Evolutionary conservation across 2,329 filamentous ascomycete genomes (phyloP).

Genomic region (Thielaviopsis ethacetica): DNA sequence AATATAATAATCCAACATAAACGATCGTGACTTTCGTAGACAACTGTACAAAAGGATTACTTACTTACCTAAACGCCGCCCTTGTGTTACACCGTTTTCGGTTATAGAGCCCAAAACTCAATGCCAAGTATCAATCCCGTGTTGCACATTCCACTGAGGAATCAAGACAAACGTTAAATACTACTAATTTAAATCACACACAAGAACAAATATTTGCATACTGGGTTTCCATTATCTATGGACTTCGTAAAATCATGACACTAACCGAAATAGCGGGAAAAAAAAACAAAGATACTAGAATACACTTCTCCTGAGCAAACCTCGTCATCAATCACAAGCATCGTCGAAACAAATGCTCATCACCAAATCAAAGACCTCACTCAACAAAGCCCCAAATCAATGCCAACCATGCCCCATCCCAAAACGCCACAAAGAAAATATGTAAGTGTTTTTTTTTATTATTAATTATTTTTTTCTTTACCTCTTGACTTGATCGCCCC

Average conservation of each 20-base stretch:
- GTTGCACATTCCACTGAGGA: too few species aligned
- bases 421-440: slow-evolving; percentile 5
- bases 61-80: too few species aligned
- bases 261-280: background rate
- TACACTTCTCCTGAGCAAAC: slow-evolving; percentile 1
- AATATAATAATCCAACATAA: too few species aligned
- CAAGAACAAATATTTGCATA: background rate
- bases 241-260: slow-evolving; percentile 8
- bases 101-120: too few species aligned
- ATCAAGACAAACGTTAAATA: too few species aligned
- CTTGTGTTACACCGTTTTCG: too few species aligned
- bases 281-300: slow-evolving; percentile 4
- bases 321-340: background rate
- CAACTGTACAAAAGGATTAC: too few species aligned
- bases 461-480: slow-evolving; percentile 7
- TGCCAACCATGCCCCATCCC: slow-evolving; percentile 6
- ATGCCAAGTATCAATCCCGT: too few species aligned
- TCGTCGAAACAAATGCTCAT: background rate
- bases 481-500: background rate
- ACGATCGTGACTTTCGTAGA: too few species aligned
- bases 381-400: background rate
- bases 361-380: background rate
- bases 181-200: too few species aligned
- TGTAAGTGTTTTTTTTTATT: slow-evolving; percentile 3
- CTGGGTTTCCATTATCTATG: slow-evolving; percentile 5